Conservation (phyloP, 768 basidiomycete genomes). For the Phallus indusiatus region DNA sequence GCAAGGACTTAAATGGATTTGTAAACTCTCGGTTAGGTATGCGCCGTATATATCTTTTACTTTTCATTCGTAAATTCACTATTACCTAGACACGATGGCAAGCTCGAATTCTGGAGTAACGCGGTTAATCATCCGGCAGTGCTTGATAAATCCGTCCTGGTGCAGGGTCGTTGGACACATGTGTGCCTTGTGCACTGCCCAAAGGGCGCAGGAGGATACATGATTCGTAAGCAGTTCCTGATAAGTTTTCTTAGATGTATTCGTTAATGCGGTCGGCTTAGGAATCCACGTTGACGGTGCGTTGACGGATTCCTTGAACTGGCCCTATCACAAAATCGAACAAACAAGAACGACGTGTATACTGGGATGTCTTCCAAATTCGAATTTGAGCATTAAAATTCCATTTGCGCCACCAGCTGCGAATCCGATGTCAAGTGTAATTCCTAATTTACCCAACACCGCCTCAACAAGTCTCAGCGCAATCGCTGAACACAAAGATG, state of each 20-base stretch:
- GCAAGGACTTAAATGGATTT: conserved; percentile 21
- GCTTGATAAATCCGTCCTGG: conserved; percentile 38
- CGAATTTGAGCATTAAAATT: conserved; percentile 2
- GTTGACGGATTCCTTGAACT: conserved; percentile 51
- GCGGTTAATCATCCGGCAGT: conserved; percentile 30
- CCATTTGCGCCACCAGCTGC: background rate
- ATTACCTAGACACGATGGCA: conserved; percentile 35
- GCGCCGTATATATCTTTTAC: background rate
- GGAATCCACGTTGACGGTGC: conserved; percentile 71
- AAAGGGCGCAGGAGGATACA: conserved; percentile 42
- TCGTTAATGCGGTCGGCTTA: conserved; percentile 18
- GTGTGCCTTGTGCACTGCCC: conserved; percentile 58
- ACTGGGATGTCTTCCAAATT: conserved; percentile 44
- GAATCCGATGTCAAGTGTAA: background rate
- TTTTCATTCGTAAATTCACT: background rate
- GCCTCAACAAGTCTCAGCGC: background rate
- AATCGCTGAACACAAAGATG: conserved; percentile 24
- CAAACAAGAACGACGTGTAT: conserved; percentile 33
- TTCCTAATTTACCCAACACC: background rate
- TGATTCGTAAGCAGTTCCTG: conserved; percentile 37
- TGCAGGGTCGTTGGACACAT: conserved; percentile 63
- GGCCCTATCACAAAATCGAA: conserved; percentile 52
- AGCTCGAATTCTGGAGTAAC: conserved; percentile 38
- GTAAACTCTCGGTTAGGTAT: conserved; percentile 37
- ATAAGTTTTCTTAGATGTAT: conserved; percentile 1